phyloP scores from a whole-genome alignment of 805 yeast species.

The Metschnikowia anglica region DNA sequence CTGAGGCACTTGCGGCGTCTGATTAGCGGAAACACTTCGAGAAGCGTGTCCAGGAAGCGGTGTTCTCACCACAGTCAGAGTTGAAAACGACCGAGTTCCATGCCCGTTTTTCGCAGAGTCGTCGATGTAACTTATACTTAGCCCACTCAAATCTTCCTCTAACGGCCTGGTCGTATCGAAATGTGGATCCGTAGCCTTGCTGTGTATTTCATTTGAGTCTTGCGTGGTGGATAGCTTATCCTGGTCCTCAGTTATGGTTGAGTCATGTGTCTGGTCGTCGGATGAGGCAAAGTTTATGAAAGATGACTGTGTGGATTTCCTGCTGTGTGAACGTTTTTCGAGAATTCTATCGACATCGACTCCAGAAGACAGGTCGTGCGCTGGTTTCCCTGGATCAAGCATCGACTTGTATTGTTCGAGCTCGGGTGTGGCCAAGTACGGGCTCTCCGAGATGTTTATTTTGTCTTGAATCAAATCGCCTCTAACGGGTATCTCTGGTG shows the following conservation, averaged over 20 bases:
- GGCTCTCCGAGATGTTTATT: slow-evolving; percentile 6
- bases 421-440: slow-evolving; percentile 20
- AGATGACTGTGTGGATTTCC: not conserved
- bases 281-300: not conserved
- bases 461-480: slow-evolving; percentile 14
- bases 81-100: slow-evolving; percentile 18
- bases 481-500: slow-evolving; percentile 18
- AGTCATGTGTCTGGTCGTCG: not conserved
- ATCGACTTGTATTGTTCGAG: slow-evolving; percentile 17
- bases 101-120: slow-evolving; percentile 1
- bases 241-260: too few relatives aligned
- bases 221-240: not conserved
- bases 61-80: slow-evolving; percentile 26
- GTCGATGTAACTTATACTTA: slow-evolving; percentile 6
- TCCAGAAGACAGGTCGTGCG: slow-evolving; percentile 1
- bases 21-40: slow-evolving; percentile 3
- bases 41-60: slow-evolving; percentile 18
- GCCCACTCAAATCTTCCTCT: slow-evolving; percentile 3
- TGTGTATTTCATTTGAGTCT: too few relatives aligned
- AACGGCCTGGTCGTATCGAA: too few relatives aligned
- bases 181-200: too few relatives aligned
- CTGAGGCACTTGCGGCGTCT: slow-evolving; percentile 7
- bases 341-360: slow-evolving; percentile 23
- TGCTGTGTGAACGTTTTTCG: slow-evolving; percentile 10
- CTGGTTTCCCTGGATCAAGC: slow-evolving; percentile 23